These are phyloP conservation scores for sunflower (Helianthus annuus) DNA, from an alignment of 129 eudicot species.

Conservation along the genomic window HanXRQr2.0-SUNRISE NC_035441.2:182483447-182483946, in stretches of 20 bases:
- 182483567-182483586: conserved; percentile 10
- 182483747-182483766: conserved; percentile 17
- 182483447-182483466: too few relatives aligned
- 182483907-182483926: conserved; percentile 1
- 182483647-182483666: conserved; percentile 18
- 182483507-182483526: too few relatives aligned
- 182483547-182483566: conserved; percentile 15
- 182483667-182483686: conserved; percentile 27
- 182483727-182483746: conserved; percentile 8
- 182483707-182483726: conserved; percentile 4
- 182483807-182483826: conserved; percentile 94
- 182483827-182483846: conserved; percentile 21
- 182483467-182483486: too few relatives aligned
- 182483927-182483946: conserved; percentile 31
- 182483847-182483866: conserved; percentile 34
- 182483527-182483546: not conserved
- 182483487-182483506: too few relatives aligned
- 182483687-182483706: conserved; percentile 24
- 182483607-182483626: conserved; percentile 22
- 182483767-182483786: conserved; percentile 50
- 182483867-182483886: conserved; percentile 20
- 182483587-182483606: conserved; percentile 25
- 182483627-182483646: conserved; percentile 26
- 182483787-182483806: conserved; percentile 99
- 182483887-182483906: conserved; percentile 10